Conservation (phyloP, 139 green algal genomes). For the Astrephomene gubernaculifera region DNA sequence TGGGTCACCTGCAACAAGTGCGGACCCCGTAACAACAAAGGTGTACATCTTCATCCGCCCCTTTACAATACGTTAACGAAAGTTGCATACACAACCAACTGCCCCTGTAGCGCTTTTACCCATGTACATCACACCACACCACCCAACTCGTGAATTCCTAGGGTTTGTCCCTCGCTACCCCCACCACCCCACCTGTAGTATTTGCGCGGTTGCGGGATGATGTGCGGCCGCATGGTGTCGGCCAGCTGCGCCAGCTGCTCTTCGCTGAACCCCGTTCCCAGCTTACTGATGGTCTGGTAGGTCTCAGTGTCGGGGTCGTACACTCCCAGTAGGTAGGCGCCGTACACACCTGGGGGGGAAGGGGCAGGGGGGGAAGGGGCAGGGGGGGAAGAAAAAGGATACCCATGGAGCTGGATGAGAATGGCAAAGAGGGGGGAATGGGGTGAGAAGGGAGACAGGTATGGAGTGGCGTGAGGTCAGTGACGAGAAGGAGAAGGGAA, state of each 20-base stretch:
- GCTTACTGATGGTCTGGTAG: constrained; percentile 95
- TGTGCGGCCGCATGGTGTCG: constrained; percentile 69
- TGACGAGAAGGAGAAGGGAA: too few species aligned
- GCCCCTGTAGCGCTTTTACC: too few species aligned
- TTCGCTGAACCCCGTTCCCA: constrained; percentile 97
- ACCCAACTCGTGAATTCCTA: too few species aligned
- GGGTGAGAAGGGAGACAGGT: not conserved
- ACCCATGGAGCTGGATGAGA: not conserved
- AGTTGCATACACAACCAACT: too few species aligned
- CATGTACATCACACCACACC: too few species aligned
- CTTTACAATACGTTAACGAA: too few species aligned
- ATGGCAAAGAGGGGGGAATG: not conserved
- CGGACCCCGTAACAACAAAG: too few species aligned
- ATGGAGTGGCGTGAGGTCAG: not conserved
- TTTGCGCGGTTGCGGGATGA: constrained; percentile 70
- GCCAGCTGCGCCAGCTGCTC: constrained; percentile 82
- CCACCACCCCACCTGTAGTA: not conserved
- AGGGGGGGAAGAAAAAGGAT: not conserved
- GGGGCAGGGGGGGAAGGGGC: not conserved
- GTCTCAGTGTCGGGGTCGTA: constrained; percentile 90
- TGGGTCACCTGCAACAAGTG: too few species aligned
- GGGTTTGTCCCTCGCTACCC: too few species aligned
- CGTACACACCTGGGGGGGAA: constrained; percentile 80
- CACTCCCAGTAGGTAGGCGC: constrained; percentile 94
- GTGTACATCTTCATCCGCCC: too few species aligned